Percentiles rank a stretch among this genome's conserved stretches.
These are phyloP conservation scores for Castanopsis chinensis DNA, from an alignment of 306 rosid species.

Conservation along the genomic window DNA sequence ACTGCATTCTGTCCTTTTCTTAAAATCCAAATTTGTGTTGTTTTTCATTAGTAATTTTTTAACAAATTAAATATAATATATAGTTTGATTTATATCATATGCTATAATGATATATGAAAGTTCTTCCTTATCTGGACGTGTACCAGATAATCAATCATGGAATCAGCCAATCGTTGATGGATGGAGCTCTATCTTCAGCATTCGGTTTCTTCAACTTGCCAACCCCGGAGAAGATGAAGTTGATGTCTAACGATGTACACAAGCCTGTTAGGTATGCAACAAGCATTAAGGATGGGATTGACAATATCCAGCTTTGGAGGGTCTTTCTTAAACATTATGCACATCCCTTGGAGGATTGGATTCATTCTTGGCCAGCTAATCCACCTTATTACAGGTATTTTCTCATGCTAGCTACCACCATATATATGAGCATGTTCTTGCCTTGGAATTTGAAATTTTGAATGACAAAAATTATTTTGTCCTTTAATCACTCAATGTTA, in stretches of 20 bases:
- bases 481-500: no score
- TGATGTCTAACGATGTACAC: constrained; percentile 45
- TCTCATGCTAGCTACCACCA: no score
- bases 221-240: constrained; percentile 31
- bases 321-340: constrained; percentile 60
- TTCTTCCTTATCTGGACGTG: background rate
- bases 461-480: no score
- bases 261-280: constrained; percentile 38
- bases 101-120: no score
- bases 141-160: constrained; percentile 56
- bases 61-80: no score
- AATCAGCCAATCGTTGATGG: constrained; percentile 30
- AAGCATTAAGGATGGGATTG: constrained; percentile 15
- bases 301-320: constrained; percentile 51
- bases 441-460: no score
- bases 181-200: constrained; percentile 35
- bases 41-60: no score
- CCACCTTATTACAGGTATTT: constrained; percentile 41
- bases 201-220: constrained; percentile 46
- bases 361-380: constrained; percentile 46
- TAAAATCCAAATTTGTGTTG: no score
- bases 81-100: no score
- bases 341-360: constrained; percentile 50
- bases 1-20: no score
- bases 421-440: no score